Conservation (phyloP, 2,329 filamentous ascomycete genomes). For the Pseudonectria buxi region DNA sequence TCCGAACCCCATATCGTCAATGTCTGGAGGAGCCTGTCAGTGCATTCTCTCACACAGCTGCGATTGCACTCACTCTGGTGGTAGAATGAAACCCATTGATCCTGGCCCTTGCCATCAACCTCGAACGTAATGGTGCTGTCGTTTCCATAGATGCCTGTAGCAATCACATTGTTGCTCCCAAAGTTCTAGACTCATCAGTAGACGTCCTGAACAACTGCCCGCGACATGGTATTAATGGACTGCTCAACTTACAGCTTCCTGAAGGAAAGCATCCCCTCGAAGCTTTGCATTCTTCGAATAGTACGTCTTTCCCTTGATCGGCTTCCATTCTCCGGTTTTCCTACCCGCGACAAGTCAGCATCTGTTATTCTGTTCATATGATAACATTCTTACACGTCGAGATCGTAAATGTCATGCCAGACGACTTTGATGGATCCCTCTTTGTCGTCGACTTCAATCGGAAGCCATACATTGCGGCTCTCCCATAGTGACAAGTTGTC, state of each 20-base stretch:
- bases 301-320: constrained; percentile 42
- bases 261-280: constrained; percentile 38
- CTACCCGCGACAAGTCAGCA: constrained; percentile 4
- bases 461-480: constrained; percentile 49
- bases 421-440: constrained; percentile 40
- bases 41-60: rapidly evolving
- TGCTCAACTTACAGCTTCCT: constrained; percentile 35
- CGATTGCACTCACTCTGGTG: constrained; percentile 36
- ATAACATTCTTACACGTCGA: constrained; percentile 34
- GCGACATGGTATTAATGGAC: too few relatives aligned
- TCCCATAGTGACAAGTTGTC: constrained; percentile 48
- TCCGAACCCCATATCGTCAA: constrained; percentile 55
- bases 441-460: constrained; percentile 43
- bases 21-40: constrained; percentile 26
- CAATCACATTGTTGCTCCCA: constrained; percentile 36
- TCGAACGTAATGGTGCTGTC: constrained; percentile 45
- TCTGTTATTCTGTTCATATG: too few relatives aligned
- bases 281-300: constrained; percentile 36
- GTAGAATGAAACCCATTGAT: constrained; percentile 50
- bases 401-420: constrained; percentile 49
- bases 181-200: constrained; percentile 31
- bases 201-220: too few relatives aligned
- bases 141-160: constrained; percentile 46
- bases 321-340: constrained; percentile 40
- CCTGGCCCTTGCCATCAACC: constrained; percentile 38